Percentiles rank a stretch among this genome's conserved stretches.
phyloP scores from a whole-genome alignment of 192 early-diverging fungal species.

The Kickxella alabastrina region DNA sequence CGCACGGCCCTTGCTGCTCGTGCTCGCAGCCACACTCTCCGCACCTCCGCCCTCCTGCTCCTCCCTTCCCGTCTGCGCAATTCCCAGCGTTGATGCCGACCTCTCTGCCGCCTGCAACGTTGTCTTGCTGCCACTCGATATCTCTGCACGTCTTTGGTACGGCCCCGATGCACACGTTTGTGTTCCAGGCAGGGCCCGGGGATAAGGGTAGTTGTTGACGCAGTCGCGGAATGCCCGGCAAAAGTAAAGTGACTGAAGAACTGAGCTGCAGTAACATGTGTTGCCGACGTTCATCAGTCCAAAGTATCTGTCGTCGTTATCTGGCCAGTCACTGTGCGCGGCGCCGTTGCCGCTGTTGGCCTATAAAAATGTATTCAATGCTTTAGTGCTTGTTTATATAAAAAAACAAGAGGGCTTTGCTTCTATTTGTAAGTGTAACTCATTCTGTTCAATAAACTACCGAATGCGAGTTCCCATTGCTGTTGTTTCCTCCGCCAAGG shows the following conservation, averaged over 20 bases:
- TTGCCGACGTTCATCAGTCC: constrained; percentile 86
- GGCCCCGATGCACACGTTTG: neutral
- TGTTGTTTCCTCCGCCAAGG: constrained; percentile 17
- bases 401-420: neutral
- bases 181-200: constrained; percentile 19
- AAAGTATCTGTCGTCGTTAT: constrained; percentile 73
- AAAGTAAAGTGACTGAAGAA: constrained; percentile 94
- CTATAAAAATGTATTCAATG: constrained; percentile 12
- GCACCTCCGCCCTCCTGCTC: neutral
- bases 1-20: constrained; percentile 9
- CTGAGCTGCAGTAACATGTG: constrained; percentile 87
- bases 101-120: constrained; percentile 7
- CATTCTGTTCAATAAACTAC: neutral
- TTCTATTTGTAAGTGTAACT: neutral
- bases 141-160: neutral
- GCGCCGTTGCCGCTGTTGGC: constrained; percentile 15
- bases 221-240: constrained; percentile 93
- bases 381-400: neutral
- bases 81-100: constrained; percentile 7
- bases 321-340: constrained; percentile 41
- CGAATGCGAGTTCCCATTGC: neutral
- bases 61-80: neutral
- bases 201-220: constrained; percentile 72
- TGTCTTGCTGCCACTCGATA: neutral
- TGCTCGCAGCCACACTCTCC: constrained; percentile 3